phyloP scores from a whole-genome alignment of 192 early-diverging fungal species.

The Backusella circina region DNA sequence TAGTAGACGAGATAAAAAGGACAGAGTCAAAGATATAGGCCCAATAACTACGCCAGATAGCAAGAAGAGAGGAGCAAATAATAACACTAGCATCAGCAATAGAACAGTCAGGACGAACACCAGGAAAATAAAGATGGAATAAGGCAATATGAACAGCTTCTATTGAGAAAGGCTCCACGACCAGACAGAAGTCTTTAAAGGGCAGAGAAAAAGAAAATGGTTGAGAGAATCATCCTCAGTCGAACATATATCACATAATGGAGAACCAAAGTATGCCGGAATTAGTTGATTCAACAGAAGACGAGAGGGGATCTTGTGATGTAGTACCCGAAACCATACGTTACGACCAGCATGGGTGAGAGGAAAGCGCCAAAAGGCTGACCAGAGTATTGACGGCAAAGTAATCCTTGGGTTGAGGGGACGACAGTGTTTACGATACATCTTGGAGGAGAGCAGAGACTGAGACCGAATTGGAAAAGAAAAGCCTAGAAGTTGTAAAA shows the following conservation, averaged over 20 bases:
- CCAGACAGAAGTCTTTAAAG: background rate
- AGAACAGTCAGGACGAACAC: background rate
- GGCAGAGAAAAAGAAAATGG: slow-evolving; percentile 4
- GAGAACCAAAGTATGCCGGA: background rate
- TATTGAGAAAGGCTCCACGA: background rate
- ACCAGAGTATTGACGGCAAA: background rate
- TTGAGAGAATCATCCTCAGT: background rate
- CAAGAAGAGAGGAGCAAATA: background rate
- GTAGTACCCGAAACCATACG: slow-evolving; percentile 5
- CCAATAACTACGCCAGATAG: background rate
- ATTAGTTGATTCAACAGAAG: background rate
- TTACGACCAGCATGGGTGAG: background rate
- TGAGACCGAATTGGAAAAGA: no score
- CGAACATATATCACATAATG: background rate
- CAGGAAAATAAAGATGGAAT: background rate
- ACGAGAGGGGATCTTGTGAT: background rate
- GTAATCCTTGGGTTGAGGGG: no score
- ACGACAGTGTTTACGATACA: no score
- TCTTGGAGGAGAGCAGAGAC: no score
- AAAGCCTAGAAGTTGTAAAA: no score
- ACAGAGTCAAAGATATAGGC: slow-evolving; percentile 4
- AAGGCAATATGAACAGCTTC: background rate
- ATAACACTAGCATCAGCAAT: background rate
- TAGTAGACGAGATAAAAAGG: background rate
- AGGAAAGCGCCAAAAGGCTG: background rate